These are phyloP conservation scores for Akanthomyces uredinophilus DNA, from an alignment of 2,329 filamentous ascomycete genomes.

Conservation along the genomic window DNA sequence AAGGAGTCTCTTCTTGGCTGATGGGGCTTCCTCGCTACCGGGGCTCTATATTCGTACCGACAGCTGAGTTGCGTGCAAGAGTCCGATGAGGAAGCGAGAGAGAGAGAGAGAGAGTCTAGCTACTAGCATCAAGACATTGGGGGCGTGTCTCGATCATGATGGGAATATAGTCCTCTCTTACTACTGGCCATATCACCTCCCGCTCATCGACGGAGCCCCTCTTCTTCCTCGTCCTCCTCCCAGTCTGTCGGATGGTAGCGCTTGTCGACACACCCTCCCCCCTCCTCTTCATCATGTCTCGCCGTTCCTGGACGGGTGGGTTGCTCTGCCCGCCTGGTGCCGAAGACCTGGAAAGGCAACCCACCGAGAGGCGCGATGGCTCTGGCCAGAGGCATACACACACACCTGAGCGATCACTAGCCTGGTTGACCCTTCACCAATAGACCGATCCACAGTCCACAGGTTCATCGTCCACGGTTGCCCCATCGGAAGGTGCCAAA, in stretches of 20 bases:
- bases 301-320: slow-evolving; percentile 2
- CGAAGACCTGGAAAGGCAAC: not conserved
- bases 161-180: not conserved
- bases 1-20: not conserved
- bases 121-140: not conserved
- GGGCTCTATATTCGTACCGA: not conserved
- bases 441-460: slow-evolving; percentile 13
- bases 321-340: not conserved
- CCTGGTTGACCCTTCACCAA: slow-evolving; percentile 11
- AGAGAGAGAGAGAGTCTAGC: not conserved
- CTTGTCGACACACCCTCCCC: slow-evolving; percentile 5
- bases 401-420: slow-evolving; percentile 7
- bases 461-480: slow-evolving; percentile 22
- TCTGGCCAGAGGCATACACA: not conserved
- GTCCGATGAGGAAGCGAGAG: not conserved
- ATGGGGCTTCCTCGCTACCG: not conserved
- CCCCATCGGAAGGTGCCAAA: slow-evolving; percentile 22
- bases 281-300: slow-evolving; percentile 16
- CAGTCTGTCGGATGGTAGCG: not conserved
- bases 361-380: slow-evolving; percentile 6
- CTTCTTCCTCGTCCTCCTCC: not conserved
- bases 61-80: not conserved
- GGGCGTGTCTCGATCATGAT: slow-evolving; percentile 9
- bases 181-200: not conserved
- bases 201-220: not conserved